These are phyloP conservation scores for Eucalyptus lansdowneana DNA, from an alignment of 345 rosid species.

Conservation along the genomic window DNA sequence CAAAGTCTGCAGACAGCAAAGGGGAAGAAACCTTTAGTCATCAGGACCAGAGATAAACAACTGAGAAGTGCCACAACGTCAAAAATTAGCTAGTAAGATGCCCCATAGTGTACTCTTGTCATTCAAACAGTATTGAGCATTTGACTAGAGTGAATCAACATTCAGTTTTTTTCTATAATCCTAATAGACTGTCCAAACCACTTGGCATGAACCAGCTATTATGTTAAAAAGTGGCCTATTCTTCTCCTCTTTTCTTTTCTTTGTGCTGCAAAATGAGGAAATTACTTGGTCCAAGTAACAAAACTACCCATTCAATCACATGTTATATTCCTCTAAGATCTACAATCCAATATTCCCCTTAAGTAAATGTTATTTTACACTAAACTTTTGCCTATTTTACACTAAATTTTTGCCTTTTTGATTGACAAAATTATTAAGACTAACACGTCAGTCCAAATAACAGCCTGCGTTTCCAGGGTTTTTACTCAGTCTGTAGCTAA, in stretches of 20 bases:
- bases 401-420: neutral
- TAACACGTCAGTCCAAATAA: neutral
- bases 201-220: neutral
- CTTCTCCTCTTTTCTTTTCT: neutral
- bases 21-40: neutral
- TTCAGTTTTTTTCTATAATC: neutral
- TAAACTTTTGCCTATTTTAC: neutral
- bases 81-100: neutral
- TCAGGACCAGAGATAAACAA: neutral
- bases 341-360: neutral
- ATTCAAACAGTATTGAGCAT: neutral
- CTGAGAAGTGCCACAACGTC: neutral
- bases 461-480: neutral
- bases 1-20: conserved; percentile 49
- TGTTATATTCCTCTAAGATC: neutral
- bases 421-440: neutral
- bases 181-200: neutral
- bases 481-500: neutral
- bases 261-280: neutral
- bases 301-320: neutral
- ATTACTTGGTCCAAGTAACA: neutral
- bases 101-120: neutral
- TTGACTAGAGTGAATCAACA: neutral
- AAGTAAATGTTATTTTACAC: neutral
- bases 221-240: neutral